Percentiles rank a stretch among this genome's conserved stretches.
These are phyloP conservation scores for Stagonosporopsis chrysanthemi DNA, from an alignment of 2,329 filamentous ascomycete species.

Conservation along the genomic window DNA sequence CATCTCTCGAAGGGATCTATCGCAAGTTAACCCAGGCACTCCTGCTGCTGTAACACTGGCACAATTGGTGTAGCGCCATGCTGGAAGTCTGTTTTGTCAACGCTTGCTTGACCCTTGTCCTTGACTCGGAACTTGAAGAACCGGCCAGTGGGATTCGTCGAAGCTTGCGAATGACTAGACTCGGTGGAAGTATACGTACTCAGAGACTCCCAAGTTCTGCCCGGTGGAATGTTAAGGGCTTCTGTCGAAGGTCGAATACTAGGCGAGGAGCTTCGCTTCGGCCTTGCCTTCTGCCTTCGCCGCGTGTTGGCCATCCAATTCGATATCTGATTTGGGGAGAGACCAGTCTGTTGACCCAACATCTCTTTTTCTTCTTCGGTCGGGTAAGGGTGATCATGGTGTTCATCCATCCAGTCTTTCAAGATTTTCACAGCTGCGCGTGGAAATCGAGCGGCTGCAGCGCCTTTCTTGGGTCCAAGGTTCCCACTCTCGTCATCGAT, in stretches of 20 bases:
- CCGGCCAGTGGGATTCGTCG: slow-evolving; percentile 20
- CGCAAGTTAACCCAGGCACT: slow-evolving; percentile 55
- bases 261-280: slow-evolving; percentile 73
- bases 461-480: slow-evolving; percentile 42
- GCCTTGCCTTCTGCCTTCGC: slow-evolving; percentile 78
- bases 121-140: slow-evolving; percentile 35
- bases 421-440: slow-evolving; percentile 79
- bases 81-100: slow-evolving; percentile 2
- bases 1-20: slow-evolving; percentile 71
- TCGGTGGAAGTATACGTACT: slow-evolving; percentile 40
- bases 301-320: slow-evolving; percentile 94
- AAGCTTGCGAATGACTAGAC: slow-evolving; percentile 9
- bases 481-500: slow-evolving; percentile 45
- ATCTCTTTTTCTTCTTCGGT: slow-evolving; percentile 85
- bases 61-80: slow-evolving; percentile 6
- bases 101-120: slow-evolving; percentile 7
- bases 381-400: slow-evolving; percentile 85
- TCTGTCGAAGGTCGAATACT: slow-evolving; percentile 67
- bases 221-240: slow-evolving; percentile 77
- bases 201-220: slow-evolving; percentile 60
- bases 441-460: slow-evolving; percentile 66
- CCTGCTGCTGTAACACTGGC: slow-evolving; percentile 27
- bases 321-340: slow-evolving; percentile 83
- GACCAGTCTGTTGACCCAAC: slow-evolving; percentile 77
- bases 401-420: slow-evolving; percentile 83